Percentiles rank a stretch among this genome's conserved stretches.
phyloP scores from a whole-genome alignment of 2,329 filamentous ascomycete genomes.

The Botrytis aclada region DNA sequence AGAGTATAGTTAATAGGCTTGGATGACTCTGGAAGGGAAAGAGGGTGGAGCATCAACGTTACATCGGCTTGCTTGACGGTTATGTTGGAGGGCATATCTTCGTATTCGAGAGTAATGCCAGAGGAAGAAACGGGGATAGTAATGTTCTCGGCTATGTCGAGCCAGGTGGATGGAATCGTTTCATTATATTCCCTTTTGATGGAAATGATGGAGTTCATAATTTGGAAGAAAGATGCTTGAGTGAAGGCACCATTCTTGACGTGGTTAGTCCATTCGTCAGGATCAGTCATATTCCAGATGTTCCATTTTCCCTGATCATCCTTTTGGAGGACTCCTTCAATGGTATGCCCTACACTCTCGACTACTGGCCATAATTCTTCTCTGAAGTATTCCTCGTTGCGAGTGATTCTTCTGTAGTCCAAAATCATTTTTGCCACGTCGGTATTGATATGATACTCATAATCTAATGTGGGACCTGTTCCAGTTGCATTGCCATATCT shows the following conservation, averaged over 20 bases:
- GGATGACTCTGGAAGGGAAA: slow-evolving; percentile 4
- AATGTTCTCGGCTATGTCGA: slow-evolving; percentile 53
- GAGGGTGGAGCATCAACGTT: slow-evolving; percentile 20
- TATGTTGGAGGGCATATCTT: slow-evolving; percentile 22
- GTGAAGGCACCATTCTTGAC: slow-evolving; percentile 62
- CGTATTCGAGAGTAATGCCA: slow-evolving; percentile 47
- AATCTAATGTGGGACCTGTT: slow-evolving; percentile 24
- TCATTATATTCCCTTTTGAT: slow-evolving; percentile 21
- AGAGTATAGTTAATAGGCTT: slow-evolving; percentile 7
- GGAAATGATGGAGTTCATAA: slow-evolving; percentile 45
- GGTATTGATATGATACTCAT: slow-evolving; percentile 28
- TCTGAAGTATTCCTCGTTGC: slow-evolving; percentile 21
- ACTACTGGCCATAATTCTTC: slow-evolving; percentile 23
- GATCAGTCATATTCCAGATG: slow-evolving; percentile 64
- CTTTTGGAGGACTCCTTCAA: slow-evolving; percentile 17
- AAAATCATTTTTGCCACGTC: slow-evolving; percentile 22
- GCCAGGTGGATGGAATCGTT: slow-evolving; percentile 52
- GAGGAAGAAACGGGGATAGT: slow-evolving; percentile 51
- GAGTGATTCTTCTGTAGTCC: slow-evolving; percentile 15
- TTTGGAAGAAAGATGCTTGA: slow-evolving; percentile 39
- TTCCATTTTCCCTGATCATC: slow-evolving; percentile 34
- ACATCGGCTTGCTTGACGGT: slow-evolving; percentile 29
- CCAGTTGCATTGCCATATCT: slow-evolving; percentile 28
- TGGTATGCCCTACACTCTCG: slow-evolving; percentile 20
- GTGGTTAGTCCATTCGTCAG: slow-evolving; percentile 37